Evolutionary conservation across 139 green algal genomes (phyloP), one percentile per base, ranked within the genome.

Genomic region (Closterium sp.): DNA sequence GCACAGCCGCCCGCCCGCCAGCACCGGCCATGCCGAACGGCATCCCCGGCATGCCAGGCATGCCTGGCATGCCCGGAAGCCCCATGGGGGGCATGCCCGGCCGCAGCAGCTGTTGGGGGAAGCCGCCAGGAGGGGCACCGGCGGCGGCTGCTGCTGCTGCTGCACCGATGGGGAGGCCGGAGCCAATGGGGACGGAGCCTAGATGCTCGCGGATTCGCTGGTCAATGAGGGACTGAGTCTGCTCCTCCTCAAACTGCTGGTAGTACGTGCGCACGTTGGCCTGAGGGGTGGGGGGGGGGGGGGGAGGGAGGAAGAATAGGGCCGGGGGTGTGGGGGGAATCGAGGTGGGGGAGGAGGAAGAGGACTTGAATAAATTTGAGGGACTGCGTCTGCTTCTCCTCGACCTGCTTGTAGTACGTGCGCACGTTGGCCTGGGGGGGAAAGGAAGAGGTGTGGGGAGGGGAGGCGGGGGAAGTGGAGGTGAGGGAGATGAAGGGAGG

Each of bases 191-290:
- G n/a, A 86, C 81, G 81, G 30, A 32, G 66, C 87, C 30, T 10
- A 93, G 83, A 32, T 93, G 69, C 34, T 91, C 90, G 30, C 25
- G 34, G 7, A 93, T 33, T 34, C 33, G 92, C 90, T 93, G 85
- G 86, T 93, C 90, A 25, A 93, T 91, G 23, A 93, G 86, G 16
- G 87, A 92, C 86, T 93, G 90, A 1, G 90, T 93, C 31, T 94
- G 81, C 89, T 94, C 31, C 36, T 97, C 95, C 36, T 98, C 95
- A 91, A 98, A 98, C 91, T 98, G 96, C 92, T 96, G 95, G 94
- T 97, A 99, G 92, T 99, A 99, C 84, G 97, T 96, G 9, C 97
- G 96, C 12, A 99, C 97, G 94, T 98, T 98, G 9, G 97, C 96
- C 96, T 97, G 95, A 90, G 93, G 4, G 85, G 25, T 4, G 23